Conservation (phyloP, 2,329 filamentous ascomycete genomes). For the Emericellopsis atlantica region DNA sequence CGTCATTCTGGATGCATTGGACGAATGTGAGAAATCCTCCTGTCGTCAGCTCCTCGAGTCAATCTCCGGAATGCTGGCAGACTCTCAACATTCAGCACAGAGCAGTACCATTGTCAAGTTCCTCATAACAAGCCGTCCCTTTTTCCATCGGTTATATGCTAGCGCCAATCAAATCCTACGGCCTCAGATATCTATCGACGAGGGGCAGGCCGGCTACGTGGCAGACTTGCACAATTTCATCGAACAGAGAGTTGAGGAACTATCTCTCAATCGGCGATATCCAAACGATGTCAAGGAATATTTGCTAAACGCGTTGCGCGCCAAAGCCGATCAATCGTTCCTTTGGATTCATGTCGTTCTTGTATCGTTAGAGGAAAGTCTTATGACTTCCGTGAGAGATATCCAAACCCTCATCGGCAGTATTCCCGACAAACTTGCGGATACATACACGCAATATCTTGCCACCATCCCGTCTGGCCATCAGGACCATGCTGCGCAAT, state of each 20-base stretch:
- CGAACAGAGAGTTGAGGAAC: slow-evolving; percentile 14
- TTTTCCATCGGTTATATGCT: slow-evolving; percentile 6
- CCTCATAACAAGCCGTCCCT: slow-evolving; percentile 16
- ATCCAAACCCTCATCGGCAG: slow-evolving; percentile 15
- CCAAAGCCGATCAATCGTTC: slow-evolving; percentile 20
- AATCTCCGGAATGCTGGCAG: slow-evolving; percentile 9
- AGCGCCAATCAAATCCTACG: slow-evolving; percentile 1
- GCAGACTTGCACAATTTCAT: slow-evolving; percentile 19
- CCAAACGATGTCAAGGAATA: slow-evolving; percentile 10
- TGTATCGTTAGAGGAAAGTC: slow-evolving; percentile 14
- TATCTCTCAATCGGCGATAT: slow-evolving; percentile 13
- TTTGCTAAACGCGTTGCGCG: slow-evolving; percentile 14
- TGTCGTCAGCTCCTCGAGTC: slow-evolving; percentile 11
- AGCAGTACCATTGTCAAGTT: slow-evolving; percentile 14
- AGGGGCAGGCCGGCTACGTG: slow-evolving; percentile 7
- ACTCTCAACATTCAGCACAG: not conserved
- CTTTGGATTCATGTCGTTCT: slow-evolving; percentile 24
- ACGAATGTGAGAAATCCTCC: slow-evolving; percentile 20
- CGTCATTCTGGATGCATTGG: slow-evolving; percentile 23
- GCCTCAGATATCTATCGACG: slow-evolving; percentile 10
- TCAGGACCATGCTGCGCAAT: slow-evolving; percentile 10
- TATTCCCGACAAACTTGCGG: slow-evolving; percentile 15
- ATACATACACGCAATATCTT: slow-evolving; percentile 17
- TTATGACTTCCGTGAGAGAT: slow-evolving; percentile 10
- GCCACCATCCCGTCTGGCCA: slow-evolving; percentile 10